Percentiles rank a stretch among this genome's conserved stretches.
These are phyloP conservation scores for Onygenales sp. DNA, from an alignment of 2,329 filamentous ascomycete genomes.

Conservation along the genomic window DNA sequence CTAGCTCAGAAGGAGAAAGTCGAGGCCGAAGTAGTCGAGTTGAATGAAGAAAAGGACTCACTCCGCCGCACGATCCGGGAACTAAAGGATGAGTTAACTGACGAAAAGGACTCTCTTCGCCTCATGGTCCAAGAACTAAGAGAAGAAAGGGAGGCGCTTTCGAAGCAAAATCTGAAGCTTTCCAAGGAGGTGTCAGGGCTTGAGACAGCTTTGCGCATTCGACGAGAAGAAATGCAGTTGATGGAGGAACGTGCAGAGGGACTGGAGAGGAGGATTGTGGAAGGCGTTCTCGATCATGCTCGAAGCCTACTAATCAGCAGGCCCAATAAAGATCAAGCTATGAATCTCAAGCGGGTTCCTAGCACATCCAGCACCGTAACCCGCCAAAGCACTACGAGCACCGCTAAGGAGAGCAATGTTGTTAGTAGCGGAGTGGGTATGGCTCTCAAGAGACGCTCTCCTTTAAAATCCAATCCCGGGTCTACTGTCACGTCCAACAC, in stretches of 20 bases:
- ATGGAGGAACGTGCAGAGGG: constrained; percentile 87
- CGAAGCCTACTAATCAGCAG: constrained; percentile 67
- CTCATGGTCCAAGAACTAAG: constrained; percentile 43
- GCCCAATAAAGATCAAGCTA: constrained; percentile 46
- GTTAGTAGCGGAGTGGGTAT: constrained; percentile 36
- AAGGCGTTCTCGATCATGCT: constrained; percentile 93
- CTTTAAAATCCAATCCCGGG: constrained; percentile 30
- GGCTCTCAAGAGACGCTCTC: constrained; percentile 41
- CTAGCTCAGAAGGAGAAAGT: constrained; percentile 56
- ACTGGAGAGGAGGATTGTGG: constrained; percentile 83
- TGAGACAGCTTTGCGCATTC: constrained; percentile 79
- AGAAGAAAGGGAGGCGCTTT: constrained; percentile 55
- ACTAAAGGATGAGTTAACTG: constrained; percentile 31
- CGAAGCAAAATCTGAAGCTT: constrained; percentile 67
- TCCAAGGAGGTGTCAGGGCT: constrained; percentile 81
- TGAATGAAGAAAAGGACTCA: constrained; percentile 53
- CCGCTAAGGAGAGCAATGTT: constrained; percentile 25
- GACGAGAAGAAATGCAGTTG: constrained; percentile 78
- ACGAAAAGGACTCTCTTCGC: constrained; percentile 55
- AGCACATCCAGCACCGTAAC: constrained; percentile 35
- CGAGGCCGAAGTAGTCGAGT: constrained; percentile 41
- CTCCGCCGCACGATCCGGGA: constrained; percentile 47
- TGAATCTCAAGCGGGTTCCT: constrained; percentile 44
- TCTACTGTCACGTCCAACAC: constrained; percentile 39
- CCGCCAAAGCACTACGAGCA: constrained; percentile 25